Conservation (phyloP, 495 filamentous ascomycete genomes). For the Sordaria brevicollis region DNA sequence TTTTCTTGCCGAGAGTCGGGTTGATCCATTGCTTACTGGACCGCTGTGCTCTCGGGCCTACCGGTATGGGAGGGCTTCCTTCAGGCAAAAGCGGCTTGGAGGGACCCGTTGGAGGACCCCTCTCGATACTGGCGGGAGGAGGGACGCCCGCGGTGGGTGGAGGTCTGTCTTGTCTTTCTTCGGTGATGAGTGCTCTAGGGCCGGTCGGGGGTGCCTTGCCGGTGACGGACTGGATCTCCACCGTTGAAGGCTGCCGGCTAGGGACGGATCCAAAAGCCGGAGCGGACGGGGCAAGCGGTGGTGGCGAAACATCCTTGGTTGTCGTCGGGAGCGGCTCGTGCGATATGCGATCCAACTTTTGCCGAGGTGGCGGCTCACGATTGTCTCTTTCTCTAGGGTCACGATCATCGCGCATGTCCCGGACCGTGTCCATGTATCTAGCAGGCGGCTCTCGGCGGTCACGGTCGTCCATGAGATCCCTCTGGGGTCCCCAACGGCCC, state of each 20-base stretch:
- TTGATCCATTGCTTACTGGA: slow-evolving; percentile 56
- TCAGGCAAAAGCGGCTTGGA: slow-evolving; percentile 41
- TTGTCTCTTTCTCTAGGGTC: slow-evolving; percentile 32
- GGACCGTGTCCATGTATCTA: slow-evolving; percentile 31
- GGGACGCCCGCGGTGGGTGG: slow-evolving; percentile 12
- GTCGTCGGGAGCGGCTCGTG: slow-evolving; percentile 31
- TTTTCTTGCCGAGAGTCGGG: slow-evolving; percentile 34
- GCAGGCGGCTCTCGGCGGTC: slow-evolving; percentile 27
- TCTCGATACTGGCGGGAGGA: slow-evolving; percentile 14
- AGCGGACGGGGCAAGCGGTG: slow-evolving; percentile 70
- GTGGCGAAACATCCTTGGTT: slow-evolving; percentile 48
- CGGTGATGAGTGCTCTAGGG: slow-evolving; percentile 33
- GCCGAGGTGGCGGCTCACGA: slow-evolving; percentile 32
- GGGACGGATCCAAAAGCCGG: slow-evolving; percentile 68
- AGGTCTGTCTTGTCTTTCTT: slow-evolving; percentile 34
- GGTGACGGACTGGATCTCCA: slow-evolving; percentile 28
- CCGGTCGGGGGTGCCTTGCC: slow-evolving; percentile 41
- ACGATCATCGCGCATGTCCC: slow-evolving; percentile 46
- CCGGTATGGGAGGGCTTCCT: slow-evolving; percentile 45
- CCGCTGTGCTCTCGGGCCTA: slow-evolving; percentile 44
- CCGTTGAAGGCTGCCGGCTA: slow-evolving; percentile 27
- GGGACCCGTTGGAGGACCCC: slow-evolving; percentile 32
- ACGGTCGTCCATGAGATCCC: slow-evolving; percentile 28
- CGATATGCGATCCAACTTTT: slow-evolving; percentile 32
- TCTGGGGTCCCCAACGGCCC: slow-evolving; percentile 43